Evolutionary conservation across 78 protist species (phyloP).

Genomic region (Monosiga brevicollis): DNA sequence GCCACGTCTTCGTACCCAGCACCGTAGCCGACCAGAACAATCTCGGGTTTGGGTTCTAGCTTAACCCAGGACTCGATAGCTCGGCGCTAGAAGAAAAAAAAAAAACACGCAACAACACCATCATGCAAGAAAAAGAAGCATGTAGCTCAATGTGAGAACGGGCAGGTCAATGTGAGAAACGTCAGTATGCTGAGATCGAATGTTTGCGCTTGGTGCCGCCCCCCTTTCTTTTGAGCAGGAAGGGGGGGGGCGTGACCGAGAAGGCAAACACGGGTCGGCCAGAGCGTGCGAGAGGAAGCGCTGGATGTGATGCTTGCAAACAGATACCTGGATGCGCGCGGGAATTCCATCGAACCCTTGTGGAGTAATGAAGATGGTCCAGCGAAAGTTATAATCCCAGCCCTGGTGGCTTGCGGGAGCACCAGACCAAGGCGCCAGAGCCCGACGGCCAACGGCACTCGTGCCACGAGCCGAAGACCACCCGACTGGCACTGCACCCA

Average conservation of each 20-base stretch:
- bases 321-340: neutral
- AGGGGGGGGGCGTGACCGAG: no score
- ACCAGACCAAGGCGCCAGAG: no score
- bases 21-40: neutral
- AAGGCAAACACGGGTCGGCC: no score
- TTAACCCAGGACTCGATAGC: neutral
- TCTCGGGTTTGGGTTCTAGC: neutral
- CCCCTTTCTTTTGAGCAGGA: neutral
- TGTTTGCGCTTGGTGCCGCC: neutral
- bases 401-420: no score
- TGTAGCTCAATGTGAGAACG: neutral
- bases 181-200: neutral
- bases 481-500: no score
- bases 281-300: neutral
- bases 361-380: neutral
- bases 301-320: neutral
- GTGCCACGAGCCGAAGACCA: no score
- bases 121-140: neutral
- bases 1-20: neutral
- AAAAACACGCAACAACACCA: neutral
- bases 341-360: neutral
- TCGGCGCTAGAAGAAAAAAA: neutral
- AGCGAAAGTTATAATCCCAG: neutral
- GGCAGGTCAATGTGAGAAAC: neutral
- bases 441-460: no score